Base-by-base conservation (phyloP, 495 filamentous ascomycete species). In the Recurvomyces mirabilis region DNA sequence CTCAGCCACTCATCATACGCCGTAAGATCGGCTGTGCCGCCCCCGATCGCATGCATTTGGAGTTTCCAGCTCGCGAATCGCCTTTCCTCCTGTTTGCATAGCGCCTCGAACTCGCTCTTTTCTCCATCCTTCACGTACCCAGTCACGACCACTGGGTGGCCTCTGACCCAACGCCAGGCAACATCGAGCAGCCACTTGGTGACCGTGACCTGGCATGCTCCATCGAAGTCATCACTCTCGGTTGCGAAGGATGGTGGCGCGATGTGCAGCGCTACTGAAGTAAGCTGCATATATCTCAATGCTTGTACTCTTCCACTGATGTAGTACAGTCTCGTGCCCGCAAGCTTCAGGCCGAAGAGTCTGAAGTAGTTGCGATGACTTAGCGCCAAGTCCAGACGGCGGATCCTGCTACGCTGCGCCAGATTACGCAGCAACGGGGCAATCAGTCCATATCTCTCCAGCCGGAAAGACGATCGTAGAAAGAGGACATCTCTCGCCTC, bases 91-190 rank as follows among this genome's bases (percentile, higher is more conserved):
- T 11, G 24, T 2, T 18, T 4, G 21, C 41, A 44, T n/a, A 25
- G 12, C 7, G 29, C 38, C 22, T 45, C 48, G 26, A 56, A 56
- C 6, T 13, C 13, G 9, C 9, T 18, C 37, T 46, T 52, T 17
- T 49, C 39, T 30, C 18, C 15, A 3, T 20, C 26, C 29, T 44
- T 52, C 18, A 52, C 49, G 28, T 38, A 49, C 0, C 53, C 53
- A 0, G 25, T 20, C 11, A 56, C 12, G 24, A n/a, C 24, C 4
- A 56, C 49, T 3, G 48, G 42, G 39, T 47, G 49, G 19, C 42
- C 36, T 6, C 42, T 26, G 4, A 57, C 28, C 3, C 18, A 50
- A 5, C 41, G 54, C 43, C 50, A 53, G 1, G 54, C 46, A 6
- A 38, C 41, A 23, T 36, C 41, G 6, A 57, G 38, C 12, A 57